These are phyloP conservation scores for Nothopassalora personata DNA, from an alignment of 2,329 filamentous ascomycete genomes.

Conservation along the genomic window DNA sequence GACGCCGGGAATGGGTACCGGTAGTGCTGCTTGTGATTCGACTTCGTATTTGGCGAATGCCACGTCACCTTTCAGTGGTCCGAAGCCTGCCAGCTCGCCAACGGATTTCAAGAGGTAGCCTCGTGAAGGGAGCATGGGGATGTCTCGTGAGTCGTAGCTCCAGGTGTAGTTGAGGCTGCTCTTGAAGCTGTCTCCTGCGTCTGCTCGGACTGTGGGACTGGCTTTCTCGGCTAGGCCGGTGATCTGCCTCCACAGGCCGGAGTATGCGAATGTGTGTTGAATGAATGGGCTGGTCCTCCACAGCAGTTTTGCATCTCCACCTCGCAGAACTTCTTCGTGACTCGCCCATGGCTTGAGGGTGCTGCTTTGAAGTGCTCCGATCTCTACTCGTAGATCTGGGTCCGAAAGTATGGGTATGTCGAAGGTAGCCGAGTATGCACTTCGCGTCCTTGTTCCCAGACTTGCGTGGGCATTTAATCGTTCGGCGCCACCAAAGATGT, in stretches of 20 bases:
- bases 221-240: conserved; percentile 71
- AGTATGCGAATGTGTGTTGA: conserved; percentile 73
- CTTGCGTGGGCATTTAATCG: conserved; percentile 81
- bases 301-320: conserved; percentile 68
- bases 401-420: conserved; percentile 78
- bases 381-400: conserved; percentile 70
- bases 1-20: conserved; percentile 66
- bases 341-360: conserved; percentile 90
- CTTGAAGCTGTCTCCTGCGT: conserved; percentile 89
- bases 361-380: conserved; percentile 74
- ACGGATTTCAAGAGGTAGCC: conserved; percentile 55
- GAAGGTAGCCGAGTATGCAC: conserved; percentile 82
- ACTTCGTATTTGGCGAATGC: conserved; percentile 91
- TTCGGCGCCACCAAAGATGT: conserved; percentile 92
- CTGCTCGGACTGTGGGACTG: conserved; percentile 72
- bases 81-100: conserved; percentile 18
- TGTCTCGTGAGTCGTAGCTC: conserved; percentile 73
- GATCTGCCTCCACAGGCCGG: conserved; percentile 79
- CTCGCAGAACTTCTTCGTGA: conserved; percentile 82
- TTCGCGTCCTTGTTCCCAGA: conserved; percentile 81
- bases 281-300: conserved; percentile 60
- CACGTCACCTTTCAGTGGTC: conserved; percentile 78
- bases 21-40: conserved; percentile 70
- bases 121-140: conserved; percentile 73
- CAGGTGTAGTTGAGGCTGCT: conserved; percentile 79